Percentiles rank a stretch among this genome's conserved stretches.
These are phyloP conservation scores for Trametes maxima DNA, from an alignment of 768 basidiomycete species.

Conservation along the genomic window DNA sequence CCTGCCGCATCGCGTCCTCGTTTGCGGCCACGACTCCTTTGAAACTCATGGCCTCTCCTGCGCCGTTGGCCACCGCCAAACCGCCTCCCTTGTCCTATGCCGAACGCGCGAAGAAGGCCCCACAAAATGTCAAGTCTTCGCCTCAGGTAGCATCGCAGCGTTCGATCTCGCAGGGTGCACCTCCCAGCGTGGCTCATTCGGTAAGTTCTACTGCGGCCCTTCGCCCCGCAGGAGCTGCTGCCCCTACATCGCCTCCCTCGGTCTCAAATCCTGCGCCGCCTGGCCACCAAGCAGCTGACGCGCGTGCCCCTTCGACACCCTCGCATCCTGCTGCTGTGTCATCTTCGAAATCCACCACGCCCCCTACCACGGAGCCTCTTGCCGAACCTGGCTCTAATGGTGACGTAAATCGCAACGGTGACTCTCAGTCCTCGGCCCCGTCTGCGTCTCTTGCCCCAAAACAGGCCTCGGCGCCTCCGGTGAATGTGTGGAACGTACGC, in stretches of 20 bases:
- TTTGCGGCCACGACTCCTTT: constrained; percentile 2
- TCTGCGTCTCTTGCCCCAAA: constrained; percentile 28
- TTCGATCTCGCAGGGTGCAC: constrained; percentile 1
- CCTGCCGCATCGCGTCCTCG: neutral
- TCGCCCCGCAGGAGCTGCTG: constrained; percentile 11
- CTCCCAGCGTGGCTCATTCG: neutral
- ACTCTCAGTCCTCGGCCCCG: constrained; percentile 16
- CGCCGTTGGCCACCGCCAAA: constrained; percentile 32
- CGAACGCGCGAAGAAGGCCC: constrained; percentile 40
- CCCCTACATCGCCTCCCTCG: constrained; percentile 9
- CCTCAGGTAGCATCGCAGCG: constrained; percentile 9
- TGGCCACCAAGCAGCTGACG: constrained; percentile 1
- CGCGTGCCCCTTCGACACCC: neutral
- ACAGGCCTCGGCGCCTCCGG: constrained; percentile 26
- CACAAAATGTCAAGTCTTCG: constrained; percentile 28
- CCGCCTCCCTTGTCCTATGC: constrained; percentile 55
- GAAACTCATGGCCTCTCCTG: constrained; percentile 34
- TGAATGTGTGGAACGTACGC: constrained; percentile 48
- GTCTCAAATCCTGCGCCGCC: constrained; percentile 5
- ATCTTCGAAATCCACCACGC: constrained; percentile 16
- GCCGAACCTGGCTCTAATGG: constrained; percentile 17
- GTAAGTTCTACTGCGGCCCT: constrained; percentile 12
- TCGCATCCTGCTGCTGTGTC: constrained; percentile 10
- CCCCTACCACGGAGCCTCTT: neutral
- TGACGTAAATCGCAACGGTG: constrained; percentile 24